These are phyloP conservation scores for Flaveria sonorensis DNA, from an alignment of 129 eudicot species.

Conservation along the genomic window DNA sequence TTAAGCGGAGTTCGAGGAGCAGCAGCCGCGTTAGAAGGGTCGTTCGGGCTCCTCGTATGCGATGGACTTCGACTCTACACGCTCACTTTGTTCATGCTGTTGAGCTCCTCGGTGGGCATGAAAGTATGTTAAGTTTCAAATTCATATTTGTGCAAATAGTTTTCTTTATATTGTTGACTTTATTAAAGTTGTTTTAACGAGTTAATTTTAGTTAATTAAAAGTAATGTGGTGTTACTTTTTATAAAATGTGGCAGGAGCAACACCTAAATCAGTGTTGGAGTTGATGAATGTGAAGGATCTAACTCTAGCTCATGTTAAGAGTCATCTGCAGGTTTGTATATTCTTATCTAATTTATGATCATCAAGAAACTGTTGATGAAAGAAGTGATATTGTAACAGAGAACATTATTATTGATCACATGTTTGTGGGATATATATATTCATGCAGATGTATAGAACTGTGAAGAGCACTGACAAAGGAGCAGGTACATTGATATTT, in stretches of 20 bases:
- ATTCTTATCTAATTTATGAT: not conserved
- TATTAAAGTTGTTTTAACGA: slow-evolving; percentile 5
- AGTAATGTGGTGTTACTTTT: not conserved
- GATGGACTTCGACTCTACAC: slow-evolving; percentile 98
- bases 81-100: slow-evolving; percentile 94
- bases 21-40: slow-evolving; percentile 53
- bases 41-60: slow-evolving; percentile 85
- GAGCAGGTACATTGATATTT: slow-evolving; percentile 52
- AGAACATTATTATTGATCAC: slow-evolving; percentile 16
- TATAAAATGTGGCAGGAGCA: slow-evolving; percentile 60
- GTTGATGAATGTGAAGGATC: slow-evolving; percentile 95
- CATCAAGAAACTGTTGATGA: slow-evolving; percentile 24
- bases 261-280: slow-evolving; percentile 94
- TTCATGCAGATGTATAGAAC: slow-evolving; percentile 97
- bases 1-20: slow-evolving; percentile 63
- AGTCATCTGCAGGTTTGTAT: slow-evolving; percentile 80
- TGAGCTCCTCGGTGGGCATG: slow-evolving; percentile 95
- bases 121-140: slow-evolving; percentile 49
- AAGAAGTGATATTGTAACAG: slow-evolving; percentile 52
- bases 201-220: not conserved
- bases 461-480: slow-evolving; percentile 94
- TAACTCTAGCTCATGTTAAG: slow-evolving; percentile 96
- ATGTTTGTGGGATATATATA: slow-evolving; percentile 32
- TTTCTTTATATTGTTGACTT: not conserved
- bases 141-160: not conserved